Evolutionary conservation across 2,329 filamentous ascomycete genomes (phyloP), one percentile per base, ranked within the genome.

Genomic region (Shiraia sp.): DNA sequence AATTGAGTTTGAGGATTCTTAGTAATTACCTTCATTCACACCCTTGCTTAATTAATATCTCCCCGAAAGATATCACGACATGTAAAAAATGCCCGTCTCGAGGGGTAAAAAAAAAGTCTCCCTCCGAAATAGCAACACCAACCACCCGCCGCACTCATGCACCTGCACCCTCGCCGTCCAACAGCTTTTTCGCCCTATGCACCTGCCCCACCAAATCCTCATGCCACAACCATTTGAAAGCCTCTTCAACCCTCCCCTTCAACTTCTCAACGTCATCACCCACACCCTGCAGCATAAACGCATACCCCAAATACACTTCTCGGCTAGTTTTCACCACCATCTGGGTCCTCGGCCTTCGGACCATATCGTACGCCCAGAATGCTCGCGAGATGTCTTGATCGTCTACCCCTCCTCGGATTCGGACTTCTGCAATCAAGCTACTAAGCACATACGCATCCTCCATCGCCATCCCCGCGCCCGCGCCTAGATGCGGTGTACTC

Each of bases 401-500:
- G n/a, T n/a, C n/a, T 12, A 36, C 14, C 5, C 19, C 35, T 4
- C 42, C 31, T n/a, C n/a, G n/a, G n/a, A n/a, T n/a, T n/a, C n/a
- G n/a, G 2, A 35, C 43, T 3, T 29, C 27, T 12, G 46, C 49
- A 30, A 77, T 49, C 3, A 75, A 47, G 7, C 55, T 55, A 7
- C 66, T 66, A 19, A 79, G 61, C 1, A 73, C 56, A 15, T 76
- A 67, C 2, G 71, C 75, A 42, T 81, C 79, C 58, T 81, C 79
- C 48, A 81, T 72, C 7, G 77, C 77, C 50, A 76, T 73, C 0
- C 77, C 75, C 2, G 79, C 79, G 5, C 79, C 79, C 0, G 77
- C 73, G 1, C 78, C 79, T 3, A 76, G 70, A 53, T 79, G 76
- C 2, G 79, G 78, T 1, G 72, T 74, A 0, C 69, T 59, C 0